Percentiles rank a stretch among this genome's conserved stretches.
Conservation (phyloP, 768 basidiomycete genomes). For the Hypholoma fasciculare region DNA sequence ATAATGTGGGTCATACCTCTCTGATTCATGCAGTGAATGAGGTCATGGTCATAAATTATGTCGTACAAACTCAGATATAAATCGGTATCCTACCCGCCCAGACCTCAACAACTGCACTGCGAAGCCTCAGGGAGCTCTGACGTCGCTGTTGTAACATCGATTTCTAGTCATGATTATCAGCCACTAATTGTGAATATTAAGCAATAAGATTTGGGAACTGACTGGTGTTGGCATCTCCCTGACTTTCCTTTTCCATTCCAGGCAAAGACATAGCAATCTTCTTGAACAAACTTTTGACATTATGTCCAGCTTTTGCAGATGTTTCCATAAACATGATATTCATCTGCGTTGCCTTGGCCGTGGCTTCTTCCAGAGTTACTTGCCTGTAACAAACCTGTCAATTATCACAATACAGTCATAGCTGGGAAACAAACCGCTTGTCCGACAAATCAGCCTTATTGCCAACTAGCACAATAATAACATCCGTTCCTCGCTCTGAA, state of each 20-base stretch:
- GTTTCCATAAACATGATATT: slow-evolving; percentile 99
- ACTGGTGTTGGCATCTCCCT: slow-evolving; percentile 60
- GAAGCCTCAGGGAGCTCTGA: slow-evolving; percentile 83
- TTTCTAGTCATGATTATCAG: slow-evolving; percentile 53
- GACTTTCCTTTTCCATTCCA: slow-evolving; percentile 87
- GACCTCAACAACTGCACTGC: slow-evolving; percentile 72
- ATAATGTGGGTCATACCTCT: too few relatives aligned
- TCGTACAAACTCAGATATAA: slow-evolving; percentile 19
- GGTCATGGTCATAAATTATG: slow-evolving; percentile 15
- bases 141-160: slow-evolving; percentile 82
- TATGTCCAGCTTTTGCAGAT: slow-evolving; percentile 98
- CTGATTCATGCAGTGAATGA: not conserved
- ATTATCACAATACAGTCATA: not conserved
- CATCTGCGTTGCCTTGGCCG: slow-evolving; percentile 84
- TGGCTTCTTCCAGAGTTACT: slow-evolving; percentile 98
- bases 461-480: slow-evolving; percentile 97
- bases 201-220: slow-evolving; percentile 18
- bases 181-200: not conserved
- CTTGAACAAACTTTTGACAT: slow-evolving; percentile 98
- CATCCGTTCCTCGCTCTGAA: slow-evolving; percentile 95
- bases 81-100: slow-evolving; percentile 7
- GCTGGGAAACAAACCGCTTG: slow-evolving; percentile 71
- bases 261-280: slow-evolving; percentile 99
- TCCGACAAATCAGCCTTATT: slow-evolving; percentile 99
- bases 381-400: slow-evolving; percentile 56